phyloP scores from a whole-genome alignment of 257 asterid species.

The Lantana camara region DNA sequence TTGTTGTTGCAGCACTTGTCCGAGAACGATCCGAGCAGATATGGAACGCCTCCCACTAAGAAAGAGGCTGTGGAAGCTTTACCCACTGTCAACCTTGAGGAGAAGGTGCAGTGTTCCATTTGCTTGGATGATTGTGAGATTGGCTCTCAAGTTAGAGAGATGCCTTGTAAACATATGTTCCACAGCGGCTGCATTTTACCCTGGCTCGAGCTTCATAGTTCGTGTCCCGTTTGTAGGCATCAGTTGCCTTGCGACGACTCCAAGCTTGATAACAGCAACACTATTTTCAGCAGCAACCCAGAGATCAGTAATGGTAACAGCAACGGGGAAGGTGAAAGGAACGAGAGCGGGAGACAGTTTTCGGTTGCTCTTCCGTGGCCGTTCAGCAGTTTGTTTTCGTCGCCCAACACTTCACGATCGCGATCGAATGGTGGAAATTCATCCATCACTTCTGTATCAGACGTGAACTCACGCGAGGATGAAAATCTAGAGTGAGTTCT shows the following conservation, averaged over 20 bases:
- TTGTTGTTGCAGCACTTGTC: slow-evolving; percentile 78
- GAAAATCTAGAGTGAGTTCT: slow-evolving; percentile 33
- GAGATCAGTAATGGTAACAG: slow-evolving; percentile 21
- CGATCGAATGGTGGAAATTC: slow-evolving; percentile 42
- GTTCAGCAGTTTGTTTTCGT: slow-evolving; percentile 60
- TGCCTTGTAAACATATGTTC: slow-evolving; percentile 89
- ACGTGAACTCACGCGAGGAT: slow-evolving; percentile 35
- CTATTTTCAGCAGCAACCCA: no score
- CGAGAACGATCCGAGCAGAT: slow-evolving; percentile 75
- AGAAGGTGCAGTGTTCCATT: slow-evolving; percentile 57
- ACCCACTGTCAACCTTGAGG: slow-evolving; percentile 53
- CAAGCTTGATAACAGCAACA: slow-evolving; percentile 40
- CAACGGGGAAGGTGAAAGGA: slow-evolving; percentile 32
- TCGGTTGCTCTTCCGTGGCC: slow-evolving; percentile 81
- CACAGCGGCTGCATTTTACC: slow-evolving; percentile 74
- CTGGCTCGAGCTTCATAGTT: slow-evolving; percentile 90
- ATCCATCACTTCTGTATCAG: slow-evolving; percentile 30
- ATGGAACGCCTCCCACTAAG: slow-evolving; percentile 83
- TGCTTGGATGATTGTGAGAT: slow-evolving; percentile 83
- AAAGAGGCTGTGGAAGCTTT: slow-evolving; percentile 77
- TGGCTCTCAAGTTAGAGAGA: slow-evolving; percentile 67
- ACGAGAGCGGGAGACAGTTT: slow-evolving; percentile 52
- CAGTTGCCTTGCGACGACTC: slow-evolving; percentile 77
- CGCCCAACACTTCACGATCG: slow-evolving; percentile 33
- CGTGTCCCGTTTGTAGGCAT: slow-evolving; percentile 82